Conservation (phyloP, 2,329 filamentous ascomycete species). For the Colletotrichum karsti region DNA sequence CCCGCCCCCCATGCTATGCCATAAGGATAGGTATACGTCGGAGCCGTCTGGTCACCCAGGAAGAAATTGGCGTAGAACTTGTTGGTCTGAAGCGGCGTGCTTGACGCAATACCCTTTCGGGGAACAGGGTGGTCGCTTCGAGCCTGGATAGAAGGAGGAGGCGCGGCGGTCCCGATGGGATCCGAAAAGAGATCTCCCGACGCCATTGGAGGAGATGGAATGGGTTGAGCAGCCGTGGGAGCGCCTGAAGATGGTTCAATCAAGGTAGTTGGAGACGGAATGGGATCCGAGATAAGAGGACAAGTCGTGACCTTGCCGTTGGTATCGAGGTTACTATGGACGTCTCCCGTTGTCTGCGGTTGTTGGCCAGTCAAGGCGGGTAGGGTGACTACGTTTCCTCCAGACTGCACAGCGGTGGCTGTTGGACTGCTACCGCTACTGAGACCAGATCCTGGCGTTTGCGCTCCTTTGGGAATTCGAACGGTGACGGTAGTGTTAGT, state of each 20-base stretch:
- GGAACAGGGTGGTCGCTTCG: constrained; percentile 67
- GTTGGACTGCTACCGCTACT: constrained; percentile 34
- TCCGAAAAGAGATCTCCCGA: constrained; percentile 61
- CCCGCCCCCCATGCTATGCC: constrained; percentile 74
- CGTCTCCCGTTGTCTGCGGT: constrained; percentile 40
- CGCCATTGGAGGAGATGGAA: constrained; percentile 33
- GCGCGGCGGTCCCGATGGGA: constrained; percentile 62
- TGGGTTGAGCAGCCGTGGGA: not conserved
- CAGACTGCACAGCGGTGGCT: constrained; percentile 33
- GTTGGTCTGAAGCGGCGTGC: constrained; percentile 73
- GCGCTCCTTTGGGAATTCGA: constrained; percentile 6
- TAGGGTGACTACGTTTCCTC: constrained; percentile 37
- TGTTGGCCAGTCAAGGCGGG: constrained; percentile 37
- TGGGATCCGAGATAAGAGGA: constrained; percentile 40
- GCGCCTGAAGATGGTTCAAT: constrained; percentile 30
- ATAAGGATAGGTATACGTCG: constrained; percentile 81
- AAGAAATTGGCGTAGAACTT: constrained; percentile 87
- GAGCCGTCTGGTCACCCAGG: constrained; percentile 74
- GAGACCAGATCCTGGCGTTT: not conserved
- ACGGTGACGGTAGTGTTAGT: constrained; percentile 20
- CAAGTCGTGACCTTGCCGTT: constrained; percentile 31
- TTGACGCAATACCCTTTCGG: constrained; percentile 56
- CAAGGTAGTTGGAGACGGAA: constrained; percentile 46
- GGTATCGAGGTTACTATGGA: constrained; percentile 33
- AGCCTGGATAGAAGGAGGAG: constrained; percentile 55